Evolutionary conservation across 768 basidiomycete genomes (phyloP).

Genomic region (Termitomyces sp.): DNA sequence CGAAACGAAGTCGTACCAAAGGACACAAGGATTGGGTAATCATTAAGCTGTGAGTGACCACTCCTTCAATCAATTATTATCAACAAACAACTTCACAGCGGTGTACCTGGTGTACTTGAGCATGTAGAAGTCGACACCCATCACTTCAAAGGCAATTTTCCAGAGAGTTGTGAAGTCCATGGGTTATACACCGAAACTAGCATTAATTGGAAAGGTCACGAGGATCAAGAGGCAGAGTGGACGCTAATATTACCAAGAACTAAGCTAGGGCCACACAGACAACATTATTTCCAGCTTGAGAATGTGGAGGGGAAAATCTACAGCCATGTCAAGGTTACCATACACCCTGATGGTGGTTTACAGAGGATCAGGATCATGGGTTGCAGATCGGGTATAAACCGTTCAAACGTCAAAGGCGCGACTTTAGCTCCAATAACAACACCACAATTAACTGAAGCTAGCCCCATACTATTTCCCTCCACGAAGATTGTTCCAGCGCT

Average conservation of each 20-base stretch:
- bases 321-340: conserved; percentile 85
- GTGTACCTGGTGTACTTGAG: conserved; percentile 68
- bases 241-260: conserved; percentile 66
- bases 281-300: conserved; percentile 86
- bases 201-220: conserved; percentile 33
- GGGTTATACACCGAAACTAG: conserved; percentile 40
- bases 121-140: conserved; percentile 88
- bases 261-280: conserved; percentile 84
- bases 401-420: neutral
- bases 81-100: conserved; percentile 39
- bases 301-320: conserved; percentile 54
- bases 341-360: conserved; percentile 93
- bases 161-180: conserved; percentile 81
- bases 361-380: conserved; percentile 90
- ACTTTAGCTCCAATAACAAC: conserved; percentile 2
- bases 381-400: conserved; percentile 30
- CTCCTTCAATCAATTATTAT: neutral
- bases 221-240: conserved; percentile 56
- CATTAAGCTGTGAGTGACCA: conserved; percentile 70
- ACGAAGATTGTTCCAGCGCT: conserved; percentile 46
- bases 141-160: conserved; percentile 96
- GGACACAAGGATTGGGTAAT: conserved; percentile 92
- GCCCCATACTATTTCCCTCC: neutral
- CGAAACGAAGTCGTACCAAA: conserved; percentile 75
- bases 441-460: neutral